phyloP scores from a whole-genome alignment of 1,284 basidiomycete species.

The Retiboletus flavoniger region DNA sequence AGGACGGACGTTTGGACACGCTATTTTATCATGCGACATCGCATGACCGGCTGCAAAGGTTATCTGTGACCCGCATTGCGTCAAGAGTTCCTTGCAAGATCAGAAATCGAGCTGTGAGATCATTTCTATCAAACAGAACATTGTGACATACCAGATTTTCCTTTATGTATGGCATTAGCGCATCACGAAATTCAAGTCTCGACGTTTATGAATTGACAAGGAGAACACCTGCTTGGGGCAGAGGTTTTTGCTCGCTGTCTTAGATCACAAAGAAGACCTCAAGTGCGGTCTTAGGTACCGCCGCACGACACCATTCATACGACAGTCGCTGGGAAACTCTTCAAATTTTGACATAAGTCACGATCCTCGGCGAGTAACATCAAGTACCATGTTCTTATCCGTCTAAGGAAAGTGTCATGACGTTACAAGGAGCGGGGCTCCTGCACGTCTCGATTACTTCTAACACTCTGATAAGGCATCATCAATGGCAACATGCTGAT shows the following conservation, averaged over 20 bases:
- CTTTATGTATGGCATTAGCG: too few relatives aligned
- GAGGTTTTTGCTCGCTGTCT: too few relatives aligned
- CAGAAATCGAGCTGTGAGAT: neutral
- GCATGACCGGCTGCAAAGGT: neutral
- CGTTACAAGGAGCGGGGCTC: neutral
- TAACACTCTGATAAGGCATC: neutral
- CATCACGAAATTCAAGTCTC: neutral
- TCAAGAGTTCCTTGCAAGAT: neutral
- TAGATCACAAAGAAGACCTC: too few relatives aligned
- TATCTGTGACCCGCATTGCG: neutral
- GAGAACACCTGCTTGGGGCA: neutral
- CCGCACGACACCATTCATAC: too few relatives aligned
- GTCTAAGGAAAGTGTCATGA: neutral
- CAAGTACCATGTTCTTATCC: neutral
- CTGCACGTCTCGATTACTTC: neutral
- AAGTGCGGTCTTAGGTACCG: too few relatives aligned
- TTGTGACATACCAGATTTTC: neutral
- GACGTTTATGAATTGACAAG: neutral
- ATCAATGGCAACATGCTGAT: neutral
- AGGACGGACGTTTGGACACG: neutral
- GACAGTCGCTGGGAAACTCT: too few relatives aligned
- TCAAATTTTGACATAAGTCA: too few relatives aligned
- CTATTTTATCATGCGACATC: neutral
- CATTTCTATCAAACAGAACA: neutral
- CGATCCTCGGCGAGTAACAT: too few relatives aligned